Base-by-base conservation (phyloP, 2,329 filamentous ascomycete genomes). In the Cordyceps javanica region DNA sequence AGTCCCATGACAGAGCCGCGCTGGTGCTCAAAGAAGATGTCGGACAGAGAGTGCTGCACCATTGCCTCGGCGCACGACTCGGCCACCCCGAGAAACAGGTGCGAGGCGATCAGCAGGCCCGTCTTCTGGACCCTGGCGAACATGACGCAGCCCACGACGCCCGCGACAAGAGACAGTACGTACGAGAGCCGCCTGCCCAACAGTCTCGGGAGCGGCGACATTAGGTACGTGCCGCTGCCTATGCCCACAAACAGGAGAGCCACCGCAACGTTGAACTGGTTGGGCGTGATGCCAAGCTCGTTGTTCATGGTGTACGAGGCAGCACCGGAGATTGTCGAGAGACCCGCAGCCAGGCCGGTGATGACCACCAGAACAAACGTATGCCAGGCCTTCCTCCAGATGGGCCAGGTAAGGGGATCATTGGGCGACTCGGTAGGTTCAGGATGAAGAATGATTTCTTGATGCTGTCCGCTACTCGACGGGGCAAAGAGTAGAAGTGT, bases 11-110 rank as follows among this genome's bases (percentile, higher is more conserved):
- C 77, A 1, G 74, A 73, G 41, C 81, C 81, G 44, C 79, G 75
- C 59, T 81, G 79, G 62, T 83, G 81, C 67, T 82, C 77, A 60
- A 79, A 83, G 70, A 81, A 83, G 30, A 83, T 73, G 62, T 83
- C 81, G 8, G 80, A 77, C 28, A 83, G 69, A 2, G 79, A 82
- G n/a, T 82, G 67, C 63, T 83, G 81, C 7, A 80, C 80, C 30
- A 79, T 75, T 0, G 81, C 80, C 66, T 83, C 81, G 2, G 78
- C 80, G 42, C 79, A 79, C 9, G 78, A 75, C 66, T 83, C 80
- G 5, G 80, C 82, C 3, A 79, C 79, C 16, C 81, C 81, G 2
- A 83, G 78, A 56, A 83, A 82, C 2, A 83, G 71, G 64, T 83
- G 81, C 48, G 78, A 78, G 74, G 77, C 81, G 57, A 82, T 75